phyloP scores from a whole-genome alignment of 1,284 basidiomycete genomes.

The Schizophyllum amplum region DNA sequence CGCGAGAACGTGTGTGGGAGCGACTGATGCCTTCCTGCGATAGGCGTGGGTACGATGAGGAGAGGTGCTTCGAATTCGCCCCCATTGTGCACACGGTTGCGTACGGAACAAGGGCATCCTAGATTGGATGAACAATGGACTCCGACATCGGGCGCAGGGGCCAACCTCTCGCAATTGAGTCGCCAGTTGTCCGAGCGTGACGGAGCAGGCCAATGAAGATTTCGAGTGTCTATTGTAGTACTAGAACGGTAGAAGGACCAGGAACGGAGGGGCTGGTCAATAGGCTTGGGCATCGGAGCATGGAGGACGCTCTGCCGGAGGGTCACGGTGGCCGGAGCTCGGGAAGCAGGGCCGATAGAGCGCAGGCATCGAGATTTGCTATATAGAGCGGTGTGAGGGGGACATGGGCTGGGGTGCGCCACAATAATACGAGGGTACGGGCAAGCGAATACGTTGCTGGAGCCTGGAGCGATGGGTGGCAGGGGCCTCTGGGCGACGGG shows the following conservation, averaged over 20 bases:
- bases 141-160: too few relatives aligned
- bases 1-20: neutral
- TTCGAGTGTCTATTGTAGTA: neutral
- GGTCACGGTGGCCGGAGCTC: neutral
- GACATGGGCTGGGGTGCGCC: neutral
- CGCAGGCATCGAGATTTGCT: neutral
- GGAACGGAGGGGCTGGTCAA: neutral
- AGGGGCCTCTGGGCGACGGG: neutral
- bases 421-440: neutral
- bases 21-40: too few relatives aligned
- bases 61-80: too few relatives aligned
- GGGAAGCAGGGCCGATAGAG: neutral
- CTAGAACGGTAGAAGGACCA: neutral
- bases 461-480: neutral
- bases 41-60: too few relatives aligned
- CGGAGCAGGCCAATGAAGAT: neutral
- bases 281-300: neutral
- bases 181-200: neutral
- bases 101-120: neutral
- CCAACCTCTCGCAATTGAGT: neutral
- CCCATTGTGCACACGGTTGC: neutral
- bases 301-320: neutral
- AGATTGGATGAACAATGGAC: neutral
- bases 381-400: neutral
- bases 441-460: neutral